Conservation (phyloP, 202 grass and related monocot genomes). For the Schoenoplectus tabernaemontani region DNA sequence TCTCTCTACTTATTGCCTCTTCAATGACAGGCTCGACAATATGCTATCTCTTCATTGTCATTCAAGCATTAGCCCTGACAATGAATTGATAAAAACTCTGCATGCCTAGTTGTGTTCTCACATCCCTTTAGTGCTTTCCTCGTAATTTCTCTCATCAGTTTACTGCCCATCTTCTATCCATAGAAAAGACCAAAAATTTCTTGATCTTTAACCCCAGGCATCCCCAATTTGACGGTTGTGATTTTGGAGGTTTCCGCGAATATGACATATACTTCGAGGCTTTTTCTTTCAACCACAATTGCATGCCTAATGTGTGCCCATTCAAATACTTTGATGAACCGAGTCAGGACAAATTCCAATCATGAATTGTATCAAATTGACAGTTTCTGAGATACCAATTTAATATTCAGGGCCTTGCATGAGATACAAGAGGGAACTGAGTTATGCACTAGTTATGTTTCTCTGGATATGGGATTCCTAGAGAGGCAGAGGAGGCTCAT, state of each 20-base stretch:
- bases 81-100: conserved; percentile 9
- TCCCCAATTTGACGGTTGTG: not conserved
- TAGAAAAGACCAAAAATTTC: conserved; percentile 64
- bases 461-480: conserved; percentile 22
- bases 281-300: conserved; percentile 75
- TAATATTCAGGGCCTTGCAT: conserved; percentile 58
- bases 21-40: conserved; percentile 10
- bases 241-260: conserved; percentile 14
- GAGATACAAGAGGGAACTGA: conserved; percentile 52
- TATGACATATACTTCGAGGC: conserved; percentile 46
- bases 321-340: conserved; percentile 53
- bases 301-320: conserved; percentile 61
- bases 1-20: conserved; percentile 48
- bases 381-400: conserved; percentile 50
- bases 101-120: conserved; percentile 32
- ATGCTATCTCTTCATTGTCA: conserved; percentile 40
- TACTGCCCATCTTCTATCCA: conserved; percentile 49
- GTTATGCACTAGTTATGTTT: conserved; percentile 70
- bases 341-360: conserved; percentile 20
- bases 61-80: conserved; percentile 2
- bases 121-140: conserved; percentile 28
- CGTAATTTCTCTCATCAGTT: conserved; percentile 38
- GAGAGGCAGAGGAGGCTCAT: conserved; percentile 54
- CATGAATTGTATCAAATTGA: no score
- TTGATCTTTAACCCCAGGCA: conserved; percentile 49